Conservation (phyloP, 371 early-diverging fungal species). For the Rhizopus microsporus region DNA sequence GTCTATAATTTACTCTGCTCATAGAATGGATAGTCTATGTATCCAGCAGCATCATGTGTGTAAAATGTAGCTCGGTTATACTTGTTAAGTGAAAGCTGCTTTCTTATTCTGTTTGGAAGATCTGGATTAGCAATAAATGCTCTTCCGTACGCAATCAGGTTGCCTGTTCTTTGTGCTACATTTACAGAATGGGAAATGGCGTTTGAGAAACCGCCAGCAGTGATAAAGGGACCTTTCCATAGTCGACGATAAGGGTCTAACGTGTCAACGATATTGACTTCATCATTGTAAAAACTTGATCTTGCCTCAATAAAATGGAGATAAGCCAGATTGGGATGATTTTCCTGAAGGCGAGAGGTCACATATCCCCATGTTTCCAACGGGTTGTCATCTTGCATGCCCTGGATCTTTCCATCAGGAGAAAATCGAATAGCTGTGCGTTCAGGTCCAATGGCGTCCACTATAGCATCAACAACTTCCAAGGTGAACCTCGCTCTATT, state of each 20-base stretch:
- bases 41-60: conserved; percentile 14
- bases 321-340: conserved; percentile 27
- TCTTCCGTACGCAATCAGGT: conserved; percentile 22
- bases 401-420: conserved; percentile 16
- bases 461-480: conserved; percentile 56
- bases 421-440: conserved; percentile 25
- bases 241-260: conserved; percentile 31
- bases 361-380: conserved; percentile 32
- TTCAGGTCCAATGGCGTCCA: conserved; percentile 29
- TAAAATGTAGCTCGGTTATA: conserved; percentile 28
- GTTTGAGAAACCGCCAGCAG: conserved; percentile 31
- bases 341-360: conserved; percentile 14
- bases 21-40: conserved; percentile 23
- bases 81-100: conserved; percentile 11
- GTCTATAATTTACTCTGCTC: not conserved
- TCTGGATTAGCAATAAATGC: conserved; percentile 30
- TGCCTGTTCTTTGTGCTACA: conserved; percentile 10
- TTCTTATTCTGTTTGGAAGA: conserved; percentile 19
- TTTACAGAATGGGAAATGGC: conserved; percentile 15
- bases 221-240: conserved; percentile 36
- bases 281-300: conserved; percentile 10
- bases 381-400: conserved; percentile 28
- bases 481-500: conserved; percentile 68
- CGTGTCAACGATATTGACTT: conserved; percentile 2
- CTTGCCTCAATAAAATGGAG: conserved; percentile 35